These are phyloP conservation scores for Russula ochroleuca DNA, from an alignment of 768 basidiomycete species.

Conservation along the genomic window DNA sequence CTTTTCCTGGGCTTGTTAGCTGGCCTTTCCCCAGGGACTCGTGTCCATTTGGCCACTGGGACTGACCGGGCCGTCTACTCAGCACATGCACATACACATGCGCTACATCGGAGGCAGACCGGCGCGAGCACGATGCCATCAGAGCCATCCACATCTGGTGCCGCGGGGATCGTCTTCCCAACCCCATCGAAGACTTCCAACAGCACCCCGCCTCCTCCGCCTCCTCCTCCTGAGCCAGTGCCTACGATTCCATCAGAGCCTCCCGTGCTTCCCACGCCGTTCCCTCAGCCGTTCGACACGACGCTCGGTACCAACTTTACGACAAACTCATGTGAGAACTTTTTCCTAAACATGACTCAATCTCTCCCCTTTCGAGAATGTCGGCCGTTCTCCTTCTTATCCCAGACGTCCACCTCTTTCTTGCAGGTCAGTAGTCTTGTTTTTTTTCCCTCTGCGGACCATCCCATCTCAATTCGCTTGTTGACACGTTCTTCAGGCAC, in stretches of 20 bases:
- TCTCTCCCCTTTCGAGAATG: conserved; percentile 61
- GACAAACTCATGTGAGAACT: conserved; percentile 56
- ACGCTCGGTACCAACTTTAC: conserved; percentile 63
- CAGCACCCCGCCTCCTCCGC: conserved; percentile 28
- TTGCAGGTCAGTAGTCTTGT: conserved; percentile 41
- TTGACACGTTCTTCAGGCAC: conserved; percentile 46
- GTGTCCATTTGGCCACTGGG: neutral
- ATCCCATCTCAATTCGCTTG: conserved; percentile 18
- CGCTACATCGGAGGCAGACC: conserved; percentile 14
- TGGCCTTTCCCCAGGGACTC: conserved; percentile 29
- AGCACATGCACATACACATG: too few relatives aligned
- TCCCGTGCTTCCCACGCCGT: conserved; percentile 62
- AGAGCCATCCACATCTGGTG: neutral
- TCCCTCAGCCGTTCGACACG: conserved; percentile 71
- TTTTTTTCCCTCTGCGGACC: conserved; percentile 17
- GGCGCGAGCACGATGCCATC: neutral
- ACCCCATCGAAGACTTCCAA: conserved; percentile 28
- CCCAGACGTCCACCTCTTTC: conserved; percentile 52
- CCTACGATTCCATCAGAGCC: conserved; percentile 48
- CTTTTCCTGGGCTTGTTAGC: conserved; percentile 43
- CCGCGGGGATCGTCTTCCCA: conserved; percentile 6
- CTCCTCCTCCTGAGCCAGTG: conserved; percentile 22
- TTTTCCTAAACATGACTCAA: conserved; percentile 73
- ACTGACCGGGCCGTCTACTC: conserved; percentile 16
- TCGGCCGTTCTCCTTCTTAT: conserved; percentile 67